Percentiles rank a stretch among this genome's conserved stretches.
Conservation (phyloP, 2,329 filamentous ascomycete species). For the Polytolypa hystricis region DNA sequence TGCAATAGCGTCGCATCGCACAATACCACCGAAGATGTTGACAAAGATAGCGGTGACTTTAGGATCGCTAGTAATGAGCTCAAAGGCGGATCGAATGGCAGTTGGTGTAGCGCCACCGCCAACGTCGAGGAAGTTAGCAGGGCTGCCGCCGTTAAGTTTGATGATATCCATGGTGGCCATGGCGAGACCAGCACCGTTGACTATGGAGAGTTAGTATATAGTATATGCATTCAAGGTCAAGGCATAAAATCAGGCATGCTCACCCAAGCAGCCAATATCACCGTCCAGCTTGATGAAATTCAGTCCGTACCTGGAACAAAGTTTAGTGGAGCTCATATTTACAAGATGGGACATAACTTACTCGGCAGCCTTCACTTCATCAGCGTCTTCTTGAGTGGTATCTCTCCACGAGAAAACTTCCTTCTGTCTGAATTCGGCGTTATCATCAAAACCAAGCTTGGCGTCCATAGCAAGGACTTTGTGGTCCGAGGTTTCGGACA, state of each 20-base stretch:
- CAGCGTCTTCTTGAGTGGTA: slow-evolving; percentile 86
- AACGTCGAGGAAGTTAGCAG: slow-evolving; percentile 98
- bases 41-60: slow-evolving; percentile 99
- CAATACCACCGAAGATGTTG: slow-evolving; percentile 99
- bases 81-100: slow-evolving; percentile 94
- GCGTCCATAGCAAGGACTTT: slow-evolving; percentile 98
- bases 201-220: slow-evolving; percentile 27
- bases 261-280: slow-evolving; percentile 84
- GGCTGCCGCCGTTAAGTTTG: slow-evolving; percentile 93
- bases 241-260: slow-evolving; percentile 5
- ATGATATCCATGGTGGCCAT: slow-evolving; percentile 99
- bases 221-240: not conserved
- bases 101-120: slow-evolving; percentile 94
- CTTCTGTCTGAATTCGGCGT: slow-evolving; percentile 96
- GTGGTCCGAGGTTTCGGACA: slow-evolving; percentile 96
- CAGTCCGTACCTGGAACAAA: slow-evolving; percentile 47
- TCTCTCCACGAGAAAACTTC: slow-evolving; percentile 92
- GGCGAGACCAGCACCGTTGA: slow-evolving; percentile 97
- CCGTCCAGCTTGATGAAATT: slow-evolving; percentile 99
- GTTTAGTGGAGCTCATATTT: slow-evolving; percentile 2
- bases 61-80: slow-evolving; percentile 94
- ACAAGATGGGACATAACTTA: slow-evolving; percentile 31
- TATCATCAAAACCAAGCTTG: slow-evolving; percentile 98
- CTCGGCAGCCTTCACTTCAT: slow-evolving; percentile 94
- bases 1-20: slow-evolving; percentile 94